These are phyloP conservation scores for Schoenoplectus triqueter DNA, from an alignment of 202 grass and related monocot species.

Conservation along the genomic window DNA sequence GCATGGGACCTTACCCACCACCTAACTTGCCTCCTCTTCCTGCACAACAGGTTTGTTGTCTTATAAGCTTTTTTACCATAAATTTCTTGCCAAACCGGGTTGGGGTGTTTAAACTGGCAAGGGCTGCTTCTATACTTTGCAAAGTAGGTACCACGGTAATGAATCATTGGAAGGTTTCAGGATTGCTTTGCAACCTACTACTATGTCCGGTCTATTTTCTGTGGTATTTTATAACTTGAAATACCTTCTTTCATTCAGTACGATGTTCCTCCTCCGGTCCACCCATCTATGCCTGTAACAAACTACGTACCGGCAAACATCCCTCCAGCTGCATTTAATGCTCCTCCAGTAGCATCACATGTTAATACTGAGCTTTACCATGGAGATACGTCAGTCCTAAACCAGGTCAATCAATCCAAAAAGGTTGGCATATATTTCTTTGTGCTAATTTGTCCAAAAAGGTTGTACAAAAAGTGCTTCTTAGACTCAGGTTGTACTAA, in stretches of 20 bases:
- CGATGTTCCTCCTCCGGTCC: conserved; percentile 57
- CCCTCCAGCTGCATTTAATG: conserved; percentile 71
- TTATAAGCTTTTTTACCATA: conserved; percentile 2
- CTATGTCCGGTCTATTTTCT: neutral
- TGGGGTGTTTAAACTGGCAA: conserved; percentile 5
- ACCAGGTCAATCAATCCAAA: conserved; percentile 74
- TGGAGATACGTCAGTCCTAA: conserved; percentile 56
- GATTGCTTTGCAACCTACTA: neutral
- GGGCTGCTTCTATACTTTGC: neutral
- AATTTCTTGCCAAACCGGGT: neutral
- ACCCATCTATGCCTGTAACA: conserved; percentile 57
- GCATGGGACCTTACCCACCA: conserved; percentile 58
- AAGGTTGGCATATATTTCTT: conserved; percentile 54
- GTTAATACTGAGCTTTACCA: conserved; percentile 53
- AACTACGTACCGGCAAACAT: conserved; percentile 58
- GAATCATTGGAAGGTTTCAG: neutral
- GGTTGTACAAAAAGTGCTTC: too few relatives aligned
- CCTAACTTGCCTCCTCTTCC: conserved; percentile 51
- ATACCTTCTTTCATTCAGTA: conserved; percentile 47
- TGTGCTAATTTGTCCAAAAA: neutral
- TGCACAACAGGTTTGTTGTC: conserved; percentile 44
- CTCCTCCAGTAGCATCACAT: conserved; percentile 49
- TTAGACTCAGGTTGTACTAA: neutral
- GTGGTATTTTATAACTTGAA: neutral
- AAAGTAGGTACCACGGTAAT: neutral